A percentile compares a stretch with the other conserved stretches of the same genome.
Evolutionary conservation across 2,329 filamentous ascomycete genomes (phyloP).

Genomic region (Monosporascus sp.): DNA sequence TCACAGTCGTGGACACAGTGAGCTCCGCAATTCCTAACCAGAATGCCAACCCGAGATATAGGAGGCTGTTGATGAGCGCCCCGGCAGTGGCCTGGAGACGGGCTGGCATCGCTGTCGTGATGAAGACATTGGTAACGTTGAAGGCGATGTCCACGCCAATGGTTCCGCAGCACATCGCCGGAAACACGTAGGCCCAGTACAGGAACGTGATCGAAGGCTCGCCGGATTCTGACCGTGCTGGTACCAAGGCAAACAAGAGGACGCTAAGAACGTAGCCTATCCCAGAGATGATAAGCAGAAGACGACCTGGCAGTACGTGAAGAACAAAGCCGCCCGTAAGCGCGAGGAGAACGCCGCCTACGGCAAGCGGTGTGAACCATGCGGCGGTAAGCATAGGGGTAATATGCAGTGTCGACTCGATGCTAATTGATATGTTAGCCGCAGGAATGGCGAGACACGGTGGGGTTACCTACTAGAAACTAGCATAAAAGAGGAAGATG

Average conservation of each 20-base stretch:
- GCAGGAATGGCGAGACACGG: background rate
- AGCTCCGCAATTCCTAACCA: conserved; percentile 68
- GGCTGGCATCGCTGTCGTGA: conserved; percentile 64
- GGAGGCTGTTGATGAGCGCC: conserved; percentile 62
- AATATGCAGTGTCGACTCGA: conserved; percentile 54
- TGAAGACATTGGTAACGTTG: conserved; percentile 71
- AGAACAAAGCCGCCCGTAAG: conserved; percentile 60
- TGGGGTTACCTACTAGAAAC: conserved; percentile 29
- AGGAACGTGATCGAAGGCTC: conserved; percentile 30
- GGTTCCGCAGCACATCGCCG: conserved; percentile 62
- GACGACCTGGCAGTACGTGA: conserved; percentile 57
- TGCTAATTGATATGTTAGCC: conserved; percentile 31
- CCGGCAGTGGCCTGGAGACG: conserved; percentile 66
- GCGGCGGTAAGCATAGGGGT: conserved; percentile 58
- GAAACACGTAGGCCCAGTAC: conserved; percentile 73
- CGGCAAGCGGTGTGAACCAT: conserved; percentile 63
- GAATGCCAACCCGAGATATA: conserved; percentile 68
- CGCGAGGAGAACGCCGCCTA: conserved; percentile 62
- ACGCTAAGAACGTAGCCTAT: conserved; percentile 52
- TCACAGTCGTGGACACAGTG: conserved; percentile 42
- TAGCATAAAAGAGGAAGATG: conserved; percentile 64
- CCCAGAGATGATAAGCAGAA: conserved; percentile 58
- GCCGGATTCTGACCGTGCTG: conserved; percentile 41
- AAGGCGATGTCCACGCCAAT: conserved; percentile 71
- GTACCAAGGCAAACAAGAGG: conserved; percentile 60